Evolutionary conservation across 1,139 yeast species (phyloP), one percentile per base, ranked within the genome.

Genomic region (Neolecta irregularis): DNA sequence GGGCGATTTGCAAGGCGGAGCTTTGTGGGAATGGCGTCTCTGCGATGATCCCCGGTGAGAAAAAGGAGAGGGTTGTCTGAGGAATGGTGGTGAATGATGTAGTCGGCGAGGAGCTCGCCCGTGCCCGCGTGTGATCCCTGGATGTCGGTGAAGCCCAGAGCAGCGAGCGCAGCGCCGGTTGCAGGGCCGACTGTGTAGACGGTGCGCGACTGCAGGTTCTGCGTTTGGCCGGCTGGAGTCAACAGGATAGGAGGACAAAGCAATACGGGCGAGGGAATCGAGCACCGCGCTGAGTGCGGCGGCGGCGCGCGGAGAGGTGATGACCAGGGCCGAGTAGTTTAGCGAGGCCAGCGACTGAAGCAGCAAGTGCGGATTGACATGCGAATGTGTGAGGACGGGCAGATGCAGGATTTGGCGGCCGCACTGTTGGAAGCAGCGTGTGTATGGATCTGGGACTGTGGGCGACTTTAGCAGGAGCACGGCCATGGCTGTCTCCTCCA

Each of bases 111-210:
- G 2, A 67, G 61, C 5, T 65, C 57, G 1, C 95, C 95, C 52
- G 81, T 83, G 0, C 96, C 96, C 1, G 93, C 81, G 6, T 69
- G 57, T 1, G 52, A 53, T 1, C 85, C 93, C 41, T 71, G 57
- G 0, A 88, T 67, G 43, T 72, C 65, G 1, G 42, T 49, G 50
- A 83, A 85, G 1, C 94, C 94, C 21, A 72, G 57, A 4, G 62
- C 58, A 3, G 52, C 45, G 12, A 85, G 55, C n/a, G 76, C 71
- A 15, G 61, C 60, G 17, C 65, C 67, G 0, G 96, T 85, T 0
- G 94, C 88, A 1, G 94, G 94, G 0, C 96, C 96, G 5, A 88
- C 95, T 0, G 95, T 81, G 49, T 74, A 88, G 0, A 75, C 75
- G 0, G 74, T 66, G 46, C 70, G 72, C 1, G 46, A 37, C 8